A percentile compares a stretch with the other conserved stretches of the same genome.
Evolutionary conservation across 176 grass and related monocot genomes (phyloP).

Genomic region (Melocanna baccifera): DNA sequence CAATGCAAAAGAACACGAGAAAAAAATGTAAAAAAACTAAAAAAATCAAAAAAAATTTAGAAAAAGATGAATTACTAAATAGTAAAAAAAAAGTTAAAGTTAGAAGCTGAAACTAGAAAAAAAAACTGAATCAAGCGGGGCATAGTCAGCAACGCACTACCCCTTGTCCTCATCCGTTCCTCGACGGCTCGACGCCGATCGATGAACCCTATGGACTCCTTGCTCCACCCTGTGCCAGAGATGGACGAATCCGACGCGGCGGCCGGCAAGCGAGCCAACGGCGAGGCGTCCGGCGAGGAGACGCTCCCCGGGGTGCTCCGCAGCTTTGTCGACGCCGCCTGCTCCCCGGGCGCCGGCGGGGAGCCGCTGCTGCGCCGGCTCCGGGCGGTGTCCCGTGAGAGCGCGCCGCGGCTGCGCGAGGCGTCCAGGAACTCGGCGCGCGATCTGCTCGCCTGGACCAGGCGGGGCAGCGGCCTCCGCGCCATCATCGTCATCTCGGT

Average conservation of each 20-base stretch:
- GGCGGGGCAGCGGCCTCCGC: conserved; percentile 64
- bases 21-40: no score
- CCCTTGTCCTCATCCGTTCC: neutral
- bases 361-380: conserved; percentile 58
- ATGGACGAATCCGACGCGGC: conserved; percentile 28
- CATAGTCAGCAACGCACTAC: neutral
- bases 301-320: conserved; percentile 58
- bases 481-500: conserved; percentile 93
- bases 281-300: conserved; percentile 19
- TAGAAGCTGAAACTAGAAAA: no score
- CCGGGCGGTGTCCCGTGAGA: conserved; percentile 40
- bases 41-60: no score
- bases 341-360: conserved; percentile 1
- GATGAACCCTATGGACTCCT: neutral
- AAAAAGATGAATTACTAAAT: no score
- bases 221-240: neutral
- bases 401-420: conserved; percentile 48
- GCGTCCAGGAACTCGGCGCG: conserved; percentile 65
- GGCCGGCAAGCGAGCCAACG: conserved; percentile 12
- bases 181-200: neutral
- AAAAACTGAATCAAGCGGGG: no score
- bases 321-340: conserved; percentile 57
- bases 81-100: no score
- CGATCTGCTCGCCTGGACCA: conserved; percentile 73
- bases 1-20: no score